Evolutionary conservation across 306 rosid genomes (phyloP), one percentile per base, ranked within the genome.

Genomic region (Vigna radiata): DNA sequence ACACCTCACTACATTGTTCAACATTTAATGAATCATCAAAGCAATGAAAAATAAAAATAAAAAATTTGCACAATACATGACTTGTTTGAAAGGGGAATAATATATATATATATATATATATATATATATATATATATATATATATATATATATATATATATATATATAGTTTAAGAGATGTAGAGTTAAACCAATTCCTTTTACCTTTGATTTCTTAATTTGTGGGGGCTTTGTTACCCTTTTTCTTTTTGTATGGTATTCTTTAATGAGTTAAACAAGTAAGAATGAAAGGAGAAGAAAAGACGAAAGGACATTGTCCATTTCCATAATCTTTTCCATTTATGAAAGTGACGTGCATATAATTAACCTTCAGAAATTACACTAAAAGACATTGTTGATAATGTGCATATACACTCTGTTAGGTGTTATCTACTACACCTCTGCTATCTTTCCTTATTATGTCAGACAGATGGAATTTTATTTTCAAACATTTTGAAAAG

Each of bases 391-490:
- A 73, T 58, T 56, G 59, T 66, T 37, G 67, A 77, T 77, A 56
- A 47, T 64, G 54, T 58, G 15, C 15, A 9, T 13, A 66, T 18
- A 36, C 36, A 9, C 54, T 25, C 4, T 29, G 48, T 65, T 73
- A 55, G 73, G 12, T n/a, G 54, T 53, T 50, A 73, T 68, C 80
- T 74, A 11, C 39, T 59, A 19, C 68, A 48, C 43, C 39, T 48
- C 2, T 19, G 55, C 6, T 43, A 1, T 2, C 64, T 33, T 49
- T 47, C 66, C 65, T 73, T 27, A 27, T 59, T 53, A 16, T 58
- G 77, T 68, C 23, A 74, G 69, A 67, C 83, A 83, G 67, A 72
- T 13, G 68, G 77, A 77, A 83, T 54, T 78, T 66, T 68, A 69
- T 39, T 72, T 61, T 66, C 72, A 58, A 47, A 59, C 69, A 59